Percentiles rank a stretch among this genome's conserved stretches.
phyloP scores from a whole-genome alignment of 192 early-diverging fungal genomes.

The Coemansia sp. region DNA sequence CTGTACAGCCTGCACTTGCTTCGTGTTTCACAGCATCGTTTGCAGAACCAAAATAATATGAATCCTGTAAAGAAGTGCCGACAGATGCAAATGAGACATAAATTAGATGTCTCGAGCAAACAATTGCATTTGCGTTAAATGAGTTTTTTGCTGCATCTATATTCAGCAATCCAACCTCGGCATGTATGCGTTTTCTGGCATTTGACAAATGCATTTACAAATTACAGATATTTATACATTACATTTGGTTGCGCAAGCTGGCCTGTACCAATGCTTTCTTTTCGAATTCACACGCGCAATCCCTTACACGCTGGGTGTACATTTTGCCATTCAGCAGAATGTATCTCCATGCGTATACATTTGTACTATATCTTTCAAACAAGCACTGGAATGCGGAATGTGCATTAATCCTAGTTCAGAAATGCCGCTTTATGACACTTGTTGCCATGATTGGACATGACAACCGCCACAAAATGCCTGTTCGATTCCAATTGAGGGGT shows the following conservation, averaged over 20 bases:
- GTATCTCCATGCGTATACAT: neutral
- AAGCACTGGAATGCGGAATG: neutral
- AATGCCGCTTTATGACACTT: neutral
- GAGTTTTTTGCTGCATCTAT: neutral
- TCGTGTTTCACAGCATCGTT: conserved; percentile 5
- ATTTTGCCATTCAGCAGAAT: neutral
- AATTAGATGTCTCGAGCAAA: neutral
- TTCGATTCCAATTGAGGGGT: neutral
- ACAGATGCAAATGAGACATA: neutral
- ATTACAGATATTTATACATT: neutral
- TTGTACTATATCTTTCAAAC: neutral
- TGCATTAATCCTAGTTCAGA: conserved; percentile 1
- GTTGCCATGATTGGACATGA: neutral
- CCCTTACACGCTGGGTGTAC: neutral
- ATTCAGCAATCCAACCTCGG: neutral
- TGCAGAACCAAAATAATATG: neutral
- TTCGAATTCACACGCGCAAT: neutral
- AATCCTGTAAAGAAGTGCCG: neutral
- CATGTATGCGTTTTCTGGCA: neutral
- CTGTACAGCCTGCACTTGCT: conserved; percentile 13
- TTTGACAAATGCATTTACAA: neutral
- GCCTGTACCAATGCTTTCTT: neutral
- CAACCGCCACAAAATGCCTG: conserved; percentile 1
- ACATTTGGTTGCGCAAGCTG: neutral
- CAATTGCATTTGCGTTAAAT: neutral